phyloP scores from a whole-genome alignment of 2,329 filamentous ascomycete genomes.

The Dendrostoma leiphaemia region DNA sequence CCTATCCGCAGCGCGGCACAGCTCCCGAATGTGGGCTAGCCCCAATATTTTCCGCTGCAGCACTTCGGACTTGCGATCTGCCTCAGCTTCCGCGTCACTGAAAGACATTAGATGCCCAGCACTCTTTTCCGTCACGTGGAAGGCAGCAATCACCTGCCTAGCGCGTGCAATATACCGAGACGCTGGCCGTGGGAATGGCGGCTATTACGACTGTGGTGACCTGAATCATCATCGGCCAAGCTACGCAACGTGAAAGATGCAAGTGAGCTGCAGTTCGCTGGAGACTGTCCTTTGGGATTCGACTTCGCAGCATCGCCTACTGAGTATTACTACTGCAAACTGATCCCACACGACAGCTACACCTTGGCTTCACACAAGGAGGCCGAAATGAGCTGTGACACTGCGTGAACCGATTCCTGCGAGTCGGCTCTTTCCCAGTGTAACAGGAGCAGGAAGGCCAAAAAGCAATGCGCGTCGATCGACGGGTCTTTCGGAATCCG shows the following conservation, averaged over 20 bases:
- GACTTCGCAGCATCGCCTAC: background rate
- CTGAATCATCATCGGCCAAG: slow-evolving; percentile 9
- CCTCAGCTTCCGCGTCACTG: slow-evolving; percentile 7
- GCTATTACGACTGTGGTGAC: no score
- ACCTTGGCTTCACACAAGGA: background rate
- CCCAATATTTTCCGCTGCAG: slow-evolving; percentile 9
- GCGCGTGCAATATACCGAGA: slow-evolving; percentile 5
- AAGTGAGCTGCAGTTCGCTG: slow-evolving; percentile 12
- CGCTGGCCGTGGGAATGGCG: slow-evolving; percentile 12
- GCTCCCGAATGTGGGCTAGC: slow-evolving; percentile 1
- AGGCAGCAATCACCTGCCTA: slow-evolving; percentile 5
- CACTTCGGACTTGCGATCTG: slow-evolving; percentile 13
- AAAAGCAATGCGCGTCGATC: background rate
- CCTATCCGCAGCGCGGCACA: background rate
- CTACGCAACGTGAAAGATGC: slow-evolving; percentile 9
- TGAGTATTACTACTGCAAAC: background rate
- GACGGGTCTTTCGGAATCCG: background rate
- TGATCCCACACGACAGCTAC: background rate
- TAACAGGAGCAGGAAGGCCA: background rate
- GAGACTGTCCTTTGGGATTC: no score
- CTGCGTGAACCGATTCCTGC: background rate
- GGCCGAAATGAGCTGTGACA: background rate
- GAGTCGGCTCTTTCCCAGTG: background rate
- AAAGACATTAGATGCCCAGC: background rate
- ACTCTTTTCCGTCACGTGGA: slow-evolving; percentile 6